A percentile compares a stretch with the other conserved stretches of the same genome.
Evolutionary conservation across 305 asterid species (phyloP).

Genomic region (Andrographis paniculata): DNA sequence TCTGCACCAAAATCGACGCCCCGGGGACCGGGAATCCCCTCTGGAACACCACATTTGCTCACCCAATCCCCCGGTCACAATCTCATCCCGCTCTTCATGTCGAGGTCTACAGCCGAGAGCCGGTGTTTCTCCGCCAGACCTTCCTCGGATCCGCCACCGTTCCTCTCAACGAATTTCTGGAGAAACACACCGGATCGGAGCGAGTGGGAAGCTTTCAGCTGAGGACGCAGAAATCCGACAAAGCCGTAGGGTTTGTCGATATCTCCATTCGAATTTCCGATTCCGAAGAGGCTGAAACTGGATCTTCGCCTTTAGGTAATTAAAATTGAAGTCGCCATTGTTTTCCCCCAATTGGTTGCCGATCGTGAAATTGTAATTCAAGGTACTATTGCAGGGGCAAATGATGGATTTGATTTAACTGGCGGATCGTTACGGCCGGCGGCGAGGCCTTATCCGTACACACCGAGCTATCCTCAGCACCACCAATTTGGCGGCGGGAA

Average conservation of each 20-base stretch:
- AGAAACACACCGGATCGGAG: conserved; percentile 35
- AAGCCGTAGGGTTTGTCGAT: conserved; percentile 57
- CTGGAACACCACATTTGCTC: conserved; percentile 59
- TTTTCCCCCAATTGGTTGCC: too few relatives aligned
- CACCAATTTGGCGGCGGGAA: too few relatives aligned
- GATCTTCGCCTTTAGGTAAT: conserved; percentile 42
- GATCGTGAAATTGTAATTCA: background rate
- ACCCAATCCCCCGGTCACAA: conserved; percentile 31
- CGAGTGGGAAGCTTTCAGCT: conserved; percentile 83
- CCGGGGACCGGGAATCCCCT: conserved; percentile 52
- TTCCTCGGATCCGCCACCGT: conserved; percentile 60
- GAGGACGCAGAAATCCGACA: conserved; percentile 45
- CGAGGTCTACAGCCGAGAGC: conserved; percentile 69
- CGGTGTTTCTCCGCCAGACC: conserved; percentile 50
- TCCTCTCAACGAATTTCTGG: conserved; percentile 58
- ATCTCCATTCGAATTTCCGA: conserved; percentile 49
- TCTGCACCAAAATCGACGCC: conserved; percentile 59
- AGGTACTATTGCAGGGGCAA: background rate
- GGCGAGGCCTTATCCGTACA: background rate
- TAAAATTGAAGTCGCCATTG: too few relatives aligned
- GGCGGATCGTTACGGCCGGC: background rate
- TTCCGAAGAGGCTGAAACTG: conserved; percentile 36
- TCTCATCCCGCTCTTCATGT: conserved; percentile 39
- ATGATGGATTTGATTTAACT: background rate
- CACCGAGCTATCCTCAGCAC: too few relatives aligned